Conservation (phyloP, 139 green algal species). For the Picochlorum sp. region DNA sequence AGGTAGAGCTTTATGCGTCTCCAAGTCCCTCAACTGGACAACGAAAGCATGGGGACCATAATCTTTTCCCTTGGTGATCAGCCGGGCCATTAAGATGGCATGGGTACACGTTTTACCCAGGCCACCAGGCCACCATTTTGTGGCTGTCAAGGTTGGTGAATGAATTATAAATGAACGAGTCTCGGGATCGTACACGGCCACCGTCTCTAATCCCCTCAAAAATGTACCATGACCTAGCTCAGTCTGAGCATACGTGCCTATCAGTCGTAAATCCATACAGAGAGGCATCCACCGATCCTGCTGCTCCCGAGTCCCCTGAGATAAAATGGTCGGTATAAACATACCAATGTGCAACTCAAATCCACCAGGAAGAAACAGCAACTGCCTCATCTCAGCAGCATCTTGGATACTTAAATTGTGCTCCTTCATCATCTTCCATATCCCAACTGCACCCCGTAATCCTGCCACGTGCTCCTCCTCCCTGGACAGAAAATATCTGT, state of each 20-base stretch:
- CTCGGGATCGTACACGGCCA: constrained; percentile 74
- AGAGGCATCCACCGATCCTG: constrained; percentile 80
- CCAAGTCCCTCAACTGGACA: constrained; percentile 67
- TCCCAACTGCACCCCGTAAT: constrained; percentile 60
- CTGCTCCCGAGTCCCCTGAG: constrained; percentile 82
- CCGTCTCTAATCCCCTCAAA: constrained; percentile 92
- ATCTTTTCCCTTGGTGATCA: constrained; percentile 63
- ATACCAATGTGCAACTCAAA: constrained; percentile 90
- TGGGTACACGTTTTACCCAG: constrained; percentile 89
- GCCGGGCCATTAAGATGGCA: constrained; percentile 81
- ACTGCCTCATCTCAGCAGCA: constrained; percentile 52
- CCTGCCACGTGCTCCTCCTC: constrained; percentile 73
- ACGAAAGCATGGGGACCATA: constrained; percentile 83
- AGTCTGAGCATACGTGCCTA: constrained; percentile 92
- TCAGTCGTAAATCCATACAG: constrained; percentile 58
- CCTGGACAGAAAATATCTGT: constrained; percentile 65
- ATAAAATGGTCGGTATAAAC: constrained; percentile 88
- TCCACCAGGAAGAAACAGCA: constrained; percentile 72
- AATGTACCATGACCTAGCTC: constrained; percentile 95
- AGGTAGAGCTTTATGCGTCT: constrained; percentile 71
- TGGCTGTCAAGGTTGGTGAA: constrained; percentile 75
- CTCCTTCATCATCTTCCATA: constrained; percentile 71
- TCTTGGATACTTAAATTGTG: constrained; percentile 66
- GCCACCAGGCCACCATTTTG: constrained; percentile 84
- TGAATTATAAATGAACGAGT: constrained; percentile 84